phyloP scores from a whole-genome alignment of 1,139 yeast species.

The Entelexis sorbosivorans region DNA sequence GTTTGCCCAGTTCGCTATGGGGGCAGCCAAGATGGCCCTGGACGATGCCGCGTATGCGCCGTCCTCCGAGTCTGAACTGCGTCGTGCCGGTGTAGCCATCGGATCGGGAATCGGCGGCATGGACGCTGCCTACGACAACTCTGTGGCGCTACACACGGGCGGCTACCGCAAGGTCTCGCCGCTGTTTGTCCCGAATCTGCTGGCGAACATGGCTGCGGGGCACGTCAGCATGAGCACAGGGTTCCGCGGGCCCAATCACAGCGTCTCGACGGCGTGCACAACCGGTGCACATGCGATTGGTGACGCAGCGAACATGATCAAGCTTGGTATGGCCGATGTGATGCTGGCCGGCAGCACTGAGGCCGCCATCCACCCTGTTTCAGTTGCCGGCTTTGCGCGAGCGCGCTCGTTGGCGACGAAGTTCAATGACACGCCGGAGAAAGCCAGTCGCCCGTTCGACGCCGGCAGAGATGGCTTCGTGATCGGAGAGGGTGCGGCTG shows the following conservation, averaged over 20 bases:
- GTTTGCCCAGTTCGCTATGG: constrained; percentile 69
- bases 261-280: constrained; percentile 93
- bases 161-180: constrained; percentile 78
- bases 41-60: constrained; percentile 50
- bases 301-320: constrained; percentile 75
- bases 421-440: constrained; percentile 48
- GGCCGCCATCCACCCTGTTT: constrained; percentile 73
- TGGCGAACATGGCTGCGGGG: constrained; percentile 93
- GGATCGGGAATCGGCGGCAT: constrained; percentile 93
- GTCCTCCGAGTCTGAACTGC: constrained; percentile 27
- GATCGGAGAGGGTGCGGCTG: constrained; percentile 85
- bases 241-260: constrained; percentile 73
- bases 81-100: constrained; percentile 59
- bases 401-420: constrained; percentile 69
- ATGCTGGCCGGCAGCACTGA: constrained; percentile 94
- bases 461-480: constrained; percentile 72
- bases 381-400: constrained; percentile 84
- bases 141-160: constrained; percentile 38
- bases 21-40: constrained; percentile 69
- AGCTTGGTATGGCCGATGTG: constrained; percentile 68
- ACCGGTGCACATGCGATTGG: constrained; percentile 93
- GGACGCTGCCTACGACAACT: constrained; percentile 56
- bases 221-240: constrained; percentile 70
- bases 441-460: constrained; percentile 86
- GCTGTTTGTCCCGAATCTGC: constrained; percentile 66